phyloP scores from a whole-genome alignment of 1,139 yeast genomes.

The Taiozyma sp. region DNA sequence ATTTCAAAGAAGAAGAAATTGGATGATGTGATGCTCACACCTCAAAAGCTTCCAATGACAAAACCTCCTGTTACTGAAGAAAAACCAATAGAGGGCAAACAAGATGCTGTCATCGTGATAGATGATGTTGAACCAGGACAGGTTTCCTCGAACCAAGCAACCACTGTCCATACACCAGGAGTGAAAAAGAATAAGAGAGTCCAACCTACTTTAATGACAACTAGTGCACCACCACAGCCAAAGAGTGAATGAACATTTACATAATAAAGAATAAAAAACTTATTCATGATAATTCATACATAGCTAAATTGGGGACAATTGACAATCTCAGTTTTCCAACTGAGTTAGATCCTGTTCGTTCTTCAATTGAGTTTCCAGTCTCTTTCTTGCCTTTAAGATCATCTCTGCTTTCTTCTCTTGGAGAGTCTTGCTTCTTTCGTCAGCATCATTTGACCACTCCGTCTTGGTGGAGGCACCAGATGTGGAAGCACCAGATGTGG shows the following conservation, averaged over 20 bases:
- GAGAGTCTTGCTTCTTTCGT: conserved; percentile 36
- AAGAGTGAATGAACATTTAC: not conserved
- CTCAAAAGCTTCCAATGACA: not conserved
- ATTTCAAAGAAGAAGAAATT: conserved; percentile 6
- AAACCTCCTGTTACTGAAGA: not conserved
- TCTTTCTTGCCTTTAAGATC: conserved; percentile 44
- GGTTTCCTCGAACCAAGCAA: not conserved
- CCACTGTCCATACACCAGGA: conserved; percentile 2
- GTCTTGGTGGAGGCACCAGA: conserved; percentile 5
- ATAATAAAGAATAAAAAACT: not conserved
- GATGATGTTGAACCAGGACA: not conserved
- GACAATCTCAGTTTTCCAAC: conserved; percentile 1
- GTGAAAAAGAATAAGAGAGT: conserved; percentile 39
- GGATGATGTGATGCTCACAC: not conserved
- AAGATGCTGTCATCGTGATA: not conserved
- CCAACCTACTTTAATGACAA: conserved; percentile 38
- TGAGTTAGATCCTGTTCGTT: conserved; percentile 21
- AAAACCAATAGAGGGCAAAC: not conserved
- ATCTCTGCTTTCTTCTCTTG: conserved; percentile 45
- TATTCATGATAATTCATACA: not conserved
- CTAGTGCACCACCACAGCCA: not conserved
- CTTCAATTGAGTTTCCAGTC: conserved; percentile 29
- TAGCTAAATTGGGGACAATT: not conserved
- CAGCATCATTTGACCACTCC: conserved; percentile 35
- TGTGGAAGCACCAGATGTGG: not conserved